phyloP scores from a whole-genome alignment of 2,329 filamentous ascomycete genomes.

The Lasiodiplodia gonubiensis region DNA sequence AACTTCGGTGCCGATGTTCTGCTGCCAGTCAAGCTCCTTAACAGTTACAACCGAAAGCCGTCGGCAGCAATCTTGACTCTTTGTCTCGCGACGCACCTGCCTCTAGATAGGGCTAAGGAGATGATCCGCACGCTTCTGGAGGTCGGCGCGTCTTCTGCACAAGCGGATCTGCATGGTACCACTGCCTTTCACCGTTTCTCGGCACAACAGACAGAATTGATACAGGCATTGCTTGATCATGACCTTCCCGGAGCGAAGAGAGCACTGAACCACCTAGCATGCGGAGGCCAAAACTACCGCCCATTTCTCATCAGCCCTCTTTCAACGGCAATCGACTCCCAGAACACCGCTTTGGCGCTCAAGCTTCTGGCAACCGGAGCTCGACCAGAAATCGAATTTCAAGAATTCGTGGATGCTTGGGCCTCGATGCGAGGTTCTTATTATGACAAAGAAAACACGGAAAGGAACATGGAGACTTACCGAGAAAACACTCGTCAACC shows the following conservation, averaged over 20 bases:
- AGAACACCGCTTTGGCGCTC: constrained; percentile 59
- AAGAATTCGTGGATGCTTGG: constrained; percentile 65
- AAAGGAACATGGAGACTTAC: constrained; percentile 59
- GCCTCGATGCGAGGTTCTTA: constrained; percentile 53
- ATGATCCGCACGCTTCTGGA: constrained; percentile 71
- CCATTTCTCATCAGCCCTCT: constrained; percentile 57
- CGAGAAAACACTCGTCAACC: constrained; percentile 64
- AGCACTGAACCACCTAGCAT: constrained; percentile 69
- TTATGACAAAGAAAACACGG: constrained; percentile 39
- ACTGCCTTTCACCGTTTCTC: constrained; percentile 70
- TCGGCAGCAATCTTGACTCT: constrained; percentile 71
- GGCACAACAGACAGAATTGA: constrained; percentile 49
- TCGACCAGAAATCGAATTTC: constrained; percentile 64
- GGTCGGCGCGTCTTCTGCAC: constrained; percentile 73
- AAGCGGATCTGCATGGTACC: constrained; percentile 69
- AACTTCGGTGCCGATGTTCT: constrained; percentile 79
- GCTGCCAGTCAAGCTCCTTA: constrained; percentile 71
- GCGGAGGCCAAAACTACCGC: constrained; percentile 45
- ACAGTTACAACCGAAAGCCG: constrained; percentile 55
- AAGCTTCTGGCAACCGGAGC: constrained; percentile 70
- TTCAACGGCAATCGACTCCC: constrained; percentile 62
- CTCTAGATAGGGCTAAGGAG: constrained; percentile 65
- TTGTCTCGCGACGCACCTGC: constrained; percentile 69
- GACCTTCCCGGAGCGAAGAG: constrained; percentile 67
- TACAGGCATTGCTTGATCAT: constrained; percentile 54